Percentiles rank a stretch among this genome's conserved stretches.
Conservation (phyloP, 805 yeast species). For the Metschnikowia bowlesiae region DNA sequence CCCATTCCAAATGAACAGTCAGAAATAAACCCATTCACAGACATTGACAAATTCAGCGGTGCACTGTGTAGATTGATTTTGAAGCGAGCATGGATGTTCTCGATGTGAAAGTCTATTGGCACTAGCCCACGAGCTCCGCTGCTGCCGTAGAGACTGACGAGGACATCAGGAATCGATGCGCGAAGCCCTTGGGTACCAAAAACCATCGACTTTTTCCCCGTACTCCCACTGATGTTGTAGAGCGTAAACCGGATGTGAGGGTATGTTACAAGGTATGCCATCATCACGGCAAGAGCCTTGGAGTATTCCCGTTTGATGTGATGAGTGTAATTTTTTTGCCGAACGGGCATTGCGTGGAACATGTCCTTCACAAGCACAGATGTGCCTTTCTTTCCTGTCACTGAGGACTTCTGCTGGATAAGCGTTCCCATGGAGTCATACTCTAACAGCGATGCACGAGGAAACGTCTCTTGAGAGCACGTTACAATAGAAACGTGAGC, state of each 20-base stretch:
- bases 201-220: constrained; percentile 45
- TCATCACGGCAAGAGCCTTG: constrained; percentile 60
- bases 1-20: constrained; percentile 70
- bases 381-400: constrained; percentile 66
- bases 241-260: constrained; percentile 57
- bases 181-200: constrained; percentile 58
- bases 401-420: constrained; percentile 24
- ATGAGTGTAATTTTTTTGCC: constrained; percentile 68
- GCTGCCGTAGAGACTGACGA: constrained; percentile 68
- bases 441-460: constrained; percentile 53
- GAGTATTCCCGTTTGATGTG: constrained; percentile 68
- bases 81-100: constrained; percentile 24
- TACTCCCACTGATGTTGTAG: constrained; percentile 43
- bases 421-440: constrained; percentile 57
- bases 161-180: constrained; percentile 41
- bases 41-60: constrained; percentile 7
- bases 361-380: constrained; percentile 52
- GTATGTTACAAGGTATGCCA: constrained; percentile 61
- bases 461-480: constrained; percentile 43
- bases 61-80: constrained; percentile 16
- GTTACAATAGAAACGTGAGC: constrained; percentile 46
- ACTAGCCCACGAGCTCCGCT: constrained; percentile 56
- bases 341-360: constrained; percentile 73
- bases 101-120: constrained; percentile 42
- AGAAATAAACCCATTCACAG: constrained; percentile 58